Percentiles rank a stretch among this genome's conserved stretches.
phyloP scores from a whole-genome alignment of 257 asterid genomes.

The Salvia miltiorrhiza region DNA sequence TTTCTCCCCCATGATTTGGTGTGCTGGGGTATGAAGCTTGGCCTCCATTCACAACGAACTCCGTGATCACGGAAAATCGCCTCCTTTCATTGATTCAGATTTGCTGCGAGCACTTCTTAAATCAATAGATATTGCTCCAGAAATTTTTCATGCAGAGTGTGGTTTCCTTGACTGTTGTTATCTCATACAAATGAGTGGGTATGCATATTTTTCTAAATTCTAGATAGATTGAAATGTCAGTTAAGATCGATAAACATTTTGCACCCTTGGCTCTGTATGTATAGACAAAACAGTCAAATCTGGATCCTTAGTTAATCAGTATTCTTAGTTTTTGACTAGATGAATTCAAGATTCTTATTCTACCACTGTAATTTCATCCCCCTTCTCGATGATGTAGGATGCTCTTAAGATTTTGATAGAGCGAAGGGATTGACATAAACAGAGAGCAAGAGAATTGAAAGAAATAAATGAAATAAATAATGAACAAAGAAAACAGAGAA shows the following conservation, averaged over 20 bases:
- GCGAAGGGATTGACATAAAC: too few relatives aligned
- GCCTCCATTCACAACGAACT: constrained; percentile 60
- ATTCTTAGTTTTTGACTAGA: background rate
- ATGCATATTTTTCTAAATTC: too few relatives aligned
- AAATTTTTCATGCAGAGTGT: background rate
- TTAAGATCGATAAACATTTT: too few relatives aligned
- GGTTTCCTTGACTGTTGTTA: background rate
- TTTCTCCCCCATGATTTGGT: constrained; percentile 52
- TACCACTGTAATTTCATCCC: background rate
- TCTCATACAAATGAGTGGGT: background rate
- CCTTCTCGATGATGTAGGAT: background rate
- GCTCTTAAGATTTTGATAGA: too few relatives aligned
- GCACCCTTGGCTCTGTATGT: background rate
- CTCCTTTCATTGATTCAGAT: constrained; percentile 71
- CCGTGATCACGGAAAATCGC: constrained; percentile 56
- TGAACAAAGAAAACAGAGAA: too few relatives aligned
- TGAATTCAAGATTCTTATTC: background rate
- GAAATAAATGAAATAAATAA: too few relatives aligned
- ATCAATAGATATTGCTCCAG: constrained; percentile 2
- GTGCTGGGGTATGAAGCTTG: constrained; percentile 66
- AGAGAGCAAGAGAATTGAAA: too few relatives aligned
- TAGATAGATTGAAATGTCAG: too few relatives aligned
- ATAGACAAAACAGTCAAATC: background rate
- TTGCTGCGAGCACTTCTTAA: constrained; percentile 52
- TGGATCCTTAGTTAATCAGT: background rate